Conservation (phyloP, 805 yeast species). For the Cyberlindnera mrakii region DNA sequence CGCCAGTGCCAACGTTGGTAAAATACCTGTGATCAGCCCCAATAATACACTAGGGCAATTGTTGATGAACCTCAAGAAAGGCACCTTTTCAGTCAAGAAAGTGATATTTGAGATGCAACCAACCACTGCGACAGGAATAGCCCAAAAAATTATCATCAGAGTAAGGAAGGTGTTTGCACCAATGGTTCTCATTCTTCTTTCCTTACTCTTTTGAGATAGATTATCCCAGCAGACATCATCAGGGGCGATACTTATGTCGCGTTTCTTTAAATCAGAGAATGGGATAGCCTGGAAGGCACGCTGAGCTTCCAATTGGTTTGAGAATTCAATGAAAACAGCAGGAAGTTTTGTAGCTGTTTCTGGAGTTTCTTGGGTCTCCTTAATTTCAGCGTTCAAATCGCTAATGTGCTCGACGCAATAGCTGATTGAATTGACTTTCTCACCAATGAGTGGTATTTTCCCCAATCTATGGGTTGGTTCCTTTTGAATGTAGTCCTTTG, state of each 20-base stretch:
- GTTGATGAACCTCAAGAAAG: constrained; percentile 68
- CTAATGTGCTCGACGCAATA: constrained; percentile 64
- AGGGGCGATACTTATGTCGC: constrained; percentile 64
- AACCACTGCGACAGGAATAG: constrained; percentile 95
- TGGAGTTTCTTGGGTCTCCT: constrained; percentile 34
- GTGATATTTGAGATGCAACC: constrained; percentile 89
- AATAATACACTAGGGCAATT: constrained; percentile 62
- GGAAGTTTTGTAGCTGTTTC: constrained; percentile 47
- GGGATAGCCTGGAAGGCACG: constrained; percentile 81
- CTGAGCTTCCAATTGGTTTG: constrained; percentile 82
- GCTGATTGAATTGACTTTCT: constrained; percentile 80
- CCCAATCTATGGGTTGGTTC: constrained; percentile 78
- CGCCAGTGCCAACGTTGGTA: constrained; percentile 79
- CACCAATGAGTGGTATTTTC: constrained; percentile 57
- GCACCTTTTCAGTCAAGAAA: constrained; percentile 63
- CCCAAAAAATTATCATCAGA: constrained; percentile 79
- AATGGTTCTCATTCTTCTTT: constrained; percentile 50
- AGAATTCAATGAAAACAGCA: constrained; percentile 62
- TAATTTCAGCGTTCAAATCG: constrained; percentile 63
- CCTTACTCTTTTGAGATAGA: constrained; percentile 48
- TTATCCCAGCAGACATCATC: constrained; percentile 84
- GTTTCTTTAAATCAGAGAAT: constrained; percentile 34
- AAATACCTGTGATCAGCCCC: constrained; percentile 83
- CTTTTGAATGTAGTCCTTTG: constrained; percentile 67
- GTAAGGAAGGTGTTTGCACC: constrained; percentile 62